Evolutionary conservation across 495 filamentous ascomycete genomes (phyloP).

Genomic region (Penicillium malachiteum): DNA sequence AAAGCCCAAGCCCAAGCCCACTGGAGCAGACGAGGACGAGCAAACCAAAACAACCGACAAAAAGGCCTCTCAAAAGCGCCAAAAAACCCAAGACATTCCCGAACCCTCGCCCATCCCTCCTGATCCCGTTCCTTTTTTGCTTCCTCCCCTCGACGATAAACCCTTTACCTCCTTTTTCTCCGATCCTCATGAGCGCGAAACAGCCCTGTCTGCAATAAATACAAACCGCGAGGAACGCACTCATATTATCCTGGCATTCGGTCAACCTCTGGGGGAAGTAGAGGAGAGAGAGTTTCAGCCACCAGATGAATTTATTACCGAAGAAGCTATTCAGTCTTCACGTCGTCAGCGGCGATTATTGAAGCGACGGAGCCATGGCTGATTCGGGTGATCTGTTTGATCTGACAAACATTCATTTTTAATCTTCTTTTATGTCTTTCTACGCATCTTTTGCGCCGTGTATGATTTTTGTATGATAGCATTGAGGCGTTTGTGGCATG

Average conservation of each 20-base stretch:
- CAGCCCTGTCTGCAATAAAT: neutral
- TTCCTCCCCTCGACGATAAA: constrained; percentile 50
- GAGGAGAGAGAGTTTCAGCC: constrained; percentile 68
- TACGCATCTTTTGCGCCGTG: neutral
- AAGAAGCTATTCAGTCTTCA: constrained; percentile 63
- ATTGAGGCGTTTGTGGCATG: constrained; percentile 22
- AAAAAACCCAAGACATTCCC: constrained; percentile 15
- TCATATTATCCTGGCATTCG: constrained; percentile 61
- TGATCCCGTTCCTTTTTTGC: constrained; percentile 54
- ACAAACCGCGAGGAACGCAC: constrained; percentile 31
- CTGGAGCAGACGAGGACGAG: constrained; percentile 7
- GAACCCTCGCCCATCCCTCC: constrained; percentile 4
- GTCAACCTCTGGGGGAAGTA: constrained; percentile 74
- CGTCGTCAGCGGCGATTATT: constrained; percentile 57
- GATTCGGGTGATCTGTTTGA: neutral
- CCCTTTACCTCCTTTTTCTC: constrained; percentile 85
- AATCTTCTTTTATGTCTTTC: constrained; percentile 1
- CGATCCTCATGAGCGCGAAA: constrained; percentile 68
- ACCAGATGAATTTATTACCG: constrained; percentile 66
- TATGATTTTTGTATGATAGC: constrained; percentile 28
- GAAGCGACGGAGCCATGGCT: constrained; percentile 36
- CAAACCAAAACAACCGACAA: constrained; percentile 18
- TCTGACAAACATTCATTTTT: neutral
- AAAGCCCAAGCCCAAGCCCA: constrained; percentile 12
- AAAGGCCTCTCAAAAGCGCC: constrained; percentile 35